Evolutionary conservation across 345 rosid genomes (phyloP).

Genomic region (Angophora floribunda): DNA sequence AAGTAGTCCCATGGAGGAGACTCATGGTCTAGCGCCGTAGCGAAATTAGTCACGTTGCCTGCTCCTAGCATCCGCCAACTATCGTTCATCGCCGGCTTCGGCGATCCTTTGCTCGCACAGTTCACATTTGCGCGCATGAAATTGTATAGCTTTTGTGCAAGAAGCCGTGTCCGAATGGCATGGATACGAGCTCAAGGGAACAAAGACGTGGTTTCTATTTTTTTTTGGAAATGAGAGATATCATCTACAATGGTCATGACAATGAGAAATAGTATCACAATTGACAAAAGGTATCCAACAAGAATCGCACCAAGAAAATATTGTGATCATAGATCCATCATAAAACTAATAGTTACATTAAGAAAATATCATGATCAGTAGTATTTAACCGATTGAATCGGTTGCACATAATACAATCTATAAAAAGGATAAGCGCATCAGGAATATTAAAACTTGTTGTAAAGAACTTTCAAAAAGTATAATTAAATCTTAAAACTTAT

Average conservation of each 20-base stretch:
- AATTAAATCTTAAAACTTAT: no score
- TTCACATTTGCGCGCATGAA: rapidly evolving
- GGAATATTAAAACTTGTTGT: no score
- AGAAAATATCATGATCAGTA: no score
- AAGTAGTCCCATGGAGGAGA: neutral
- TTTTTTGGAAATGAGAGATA: neutral
- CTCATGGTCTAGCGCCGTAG: neutral
- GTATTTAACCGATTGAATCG: no score
- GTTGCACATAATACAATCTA: no score
- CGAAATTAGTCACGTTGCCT: neutral
- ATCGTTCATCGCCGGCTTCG: neutral
- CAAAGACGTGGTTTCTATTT: neutral
- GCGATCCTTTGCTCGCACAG: neutral
- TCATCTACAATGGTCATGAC: neutral
- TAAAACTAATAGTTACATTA: no score
- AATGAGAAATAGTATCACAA: neutral
- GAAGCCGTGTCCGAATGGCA: neutral
- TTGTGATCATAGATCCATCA: no score
- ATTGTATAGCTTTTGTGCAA: neutral
- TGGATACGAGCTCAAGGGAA: neutral
- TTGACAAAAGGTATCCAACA: neutral
- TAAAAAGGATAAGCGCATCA: no score
- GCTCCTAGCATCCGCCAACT: neutral
- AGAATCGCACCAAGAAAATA: no score
- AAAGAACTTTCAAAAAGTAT: no score